A percentile compares a stretch with the other conserved stretches of the same genome.
phyloP scores from a whole-genome alignment of 2,329 filamentous ascomycete genomes.

The Sarocladiaceae sp. region DNA sequence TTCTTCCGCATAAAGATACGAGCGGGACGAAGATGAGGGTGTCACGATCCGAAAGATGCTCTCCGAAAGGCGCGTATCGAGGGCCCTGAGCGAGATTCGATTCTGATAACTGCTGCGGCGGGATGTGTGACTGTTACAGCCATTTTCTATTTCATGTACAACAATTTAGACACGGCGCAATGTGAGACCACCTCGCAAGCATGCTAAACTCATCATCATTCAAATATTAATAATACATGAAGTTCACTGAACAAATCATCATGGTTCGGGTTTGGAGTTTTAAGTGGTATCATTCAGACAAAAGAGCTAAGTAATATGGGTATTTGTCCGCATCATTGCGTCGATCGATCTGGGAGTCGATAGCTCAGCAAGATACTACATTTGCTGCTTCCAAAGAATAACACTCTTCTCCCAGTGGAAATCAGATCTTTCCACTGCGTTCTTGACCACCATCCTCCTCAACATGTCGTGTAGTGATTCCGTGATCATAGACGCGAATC shows the following conservation, averaged over 20 bases:
- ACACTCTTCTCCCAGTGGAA: background rate
- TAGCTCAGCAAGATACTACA: background rate
- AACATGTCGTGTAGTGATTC: background rate
- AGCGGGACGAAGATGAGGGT: conserved; percentile 2
- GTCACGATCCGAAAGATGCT: conserved; percentile 4
- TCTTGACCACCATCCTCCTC: background rate
- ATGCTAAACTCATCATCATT: too few relatives aligned
- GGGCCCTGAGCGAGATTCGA: conserved; percentile 4
- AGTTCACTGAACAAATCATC: background rate
- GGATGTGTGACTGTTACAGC: too few relatives aligned
- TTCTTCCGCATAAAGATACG: conserved; percentile 1
- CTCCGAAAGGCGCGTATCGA: conserved; percentile 4
- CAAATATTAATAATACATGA: background rate
- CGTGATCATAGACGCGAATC: too few relatives aligned
- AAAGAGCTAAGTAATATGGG: conserved; percentile 2
- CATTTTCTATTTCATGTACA: too few relatives aligned
- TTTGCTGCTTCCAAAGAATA: background rate
- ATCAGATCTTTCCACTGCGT: background rate
- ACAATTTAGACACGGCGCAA: too few relatives aligned
- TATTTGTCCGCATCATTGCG: conserved; percentile 8
- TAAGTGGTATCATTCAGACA: conserved; percentile 7
- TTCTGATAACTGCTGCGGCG: conserved; percentile 3
- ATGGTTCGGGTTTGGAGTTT: background rate
- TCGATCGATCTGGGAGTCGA: conserved; percentile 6
- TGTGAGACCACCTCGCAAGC: too few relatives aligned